Percentiles rank a stretch among this genome's conserved stretches.
Conservation (phyloP, 176 grass and related monocot species). For the Zea mays region Zm-B73-REFERENCE-NAM-5.0 NC_050099.1:1564001-1564500, state of each 20-base stretch:
- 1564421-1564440: constrained; percentile 45
- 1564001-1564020: no score
- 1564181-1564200: background rate
- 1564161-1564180: background rate
- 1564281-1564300: constrained; percentile 70
- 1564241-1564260: background rate
- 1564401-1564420: constrained; percentile 69
- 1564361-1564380: constrained; percentile 69
- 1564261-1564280: constrained; percentile 32
- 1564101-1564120: constrained; percentile 59
- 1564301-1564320: constrained; percentile 41
- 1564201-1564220: background rate
- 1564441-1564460: constrained; percentile 51
- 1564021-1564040: background rate
- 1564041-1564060: background rate
- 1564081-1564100: constrained; percentile 53
- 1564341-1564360: constrained; percentile 53
- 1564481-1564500: constrained; percentile 76
- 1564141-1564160: background rate
- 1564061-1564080: constrained; percentile 50
- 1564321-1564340: constrained; percentile 64
- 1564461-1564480: constrained; percentile 50
- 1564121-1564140: constrained; percentile 35
- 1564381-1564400: constrained; percentile 59
- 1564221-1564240: background rate